Base-by-base conservation (phyloP, 306 rosid species). In the Trichosanthes cucumerina region DNA sequence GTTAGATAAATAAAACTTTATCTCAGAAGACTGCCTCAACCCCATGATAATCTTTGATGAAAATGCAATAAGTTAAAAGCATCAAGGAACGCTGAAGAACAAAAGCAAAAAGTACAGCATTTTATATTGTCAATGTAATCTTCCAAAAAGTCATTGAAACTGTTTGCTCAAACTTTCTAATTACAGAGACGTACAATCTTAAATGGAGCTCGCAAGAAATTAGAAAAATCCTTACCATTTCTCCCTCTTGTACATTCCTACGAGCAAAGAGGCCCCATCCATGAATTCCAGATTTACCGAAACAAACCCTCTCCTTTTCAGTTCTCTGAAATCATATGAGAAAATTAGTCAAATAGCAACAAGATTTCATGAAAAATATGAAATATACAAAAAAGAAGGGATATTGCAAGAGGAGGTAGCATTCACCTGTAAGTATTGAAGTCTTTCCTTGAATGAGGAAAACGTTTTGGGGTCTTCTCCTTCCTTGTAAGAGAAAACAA, bases 201-300 rank as follows among this genome's bases (percentile, higher is more conserved):
- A 34, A 56, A n/a, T 18, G 39, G 80, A 44, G 21, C 68, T 77
- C n/a, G 28, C 10, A 58, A 72, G 50, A 54, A 24, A 66, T 68
- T 13, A 64, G 23, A 6, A 33, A 71, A 47, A 69, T 77, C 16
- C 43, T 68, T 86, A 95, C 99, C 97, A 95, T 95, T 77, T 95
- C 97, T 80, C 99, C 99, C 87, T 92, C 99, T 87, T 91, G 96
- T 76, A 95, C 83, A 86, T 91, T 87, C 77, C 83, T 86, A 24
- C 97, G 90, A 12, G 99, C 97, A 91, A 95, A 95, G 79, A 95
- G 96, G 72, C 99, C 99, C 99, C 99, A 95, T 85, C 99, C 97
- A 88, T 95, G 99, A 86, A 95, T 95, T 38, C 97, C 97, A 26
- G 99, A 95, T 83, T 92, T 95, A 76, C 99, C 97, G n/a, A 88